These are phyloP conservation scores for Rhodamnia rubescens DNA, from an alignment of 345 rosid genomes.

Conservation along the genomic window DNA sequence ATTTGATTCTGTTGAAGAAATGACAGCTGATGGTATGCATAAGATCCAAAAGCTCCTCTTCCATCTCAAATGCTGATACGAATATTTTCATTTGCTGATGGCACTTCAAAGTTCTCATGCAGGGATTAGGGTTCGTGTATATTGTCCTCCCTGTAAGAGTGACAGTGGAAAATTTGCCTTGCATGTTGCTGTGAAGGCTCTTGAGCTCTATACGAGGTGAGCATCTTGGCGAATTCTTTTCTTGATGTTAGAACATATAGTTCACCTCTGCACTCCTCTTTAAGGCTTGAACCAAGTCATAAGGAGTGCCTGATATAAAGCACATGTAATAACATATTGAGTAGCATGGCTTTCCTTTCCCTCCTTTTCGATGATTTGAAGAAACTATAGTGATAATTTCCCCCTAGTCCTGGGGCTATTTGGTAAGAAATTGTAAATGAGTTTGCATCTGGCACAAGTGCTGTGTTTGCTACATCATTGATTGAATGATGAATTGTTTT, in stretches of 20 bases:
- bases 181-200: conserved; percentile 23
- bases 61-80: background rate
- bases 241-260: background rate
- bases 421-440: background rate
- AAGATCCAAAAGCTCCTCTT: background rate
- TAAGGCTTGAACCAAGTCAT: background rate
- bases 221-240: background rate
- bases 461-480: background rate
- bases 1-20: conserved; percentile 27
- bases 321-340: background rate
- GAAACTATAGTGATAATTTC: background rate
- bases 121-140: conserved; percentile 24
- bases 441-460: background rate
- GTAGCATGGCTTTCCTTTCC: background rate
- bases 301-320: background rate
- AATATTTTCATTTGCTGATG: background rate
- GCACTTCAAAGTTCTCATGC: background rate
- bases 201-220: conserved; percentile 24
- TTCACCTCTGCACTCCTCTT: background rate
- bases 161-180: conserved; percentile 19
- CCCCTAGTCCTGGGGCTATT: background rate
- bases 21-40: conserved; percentile 18
- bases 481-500: background rate
- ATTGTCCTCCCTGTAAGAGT: conserved; percentile 27
- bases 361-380: background rate